Evolutionary conservation across 306 rosid genomes (phyloP), one percentile per base, ranked within the genome.

Genomic region (Castanospermum australe): DNA sequence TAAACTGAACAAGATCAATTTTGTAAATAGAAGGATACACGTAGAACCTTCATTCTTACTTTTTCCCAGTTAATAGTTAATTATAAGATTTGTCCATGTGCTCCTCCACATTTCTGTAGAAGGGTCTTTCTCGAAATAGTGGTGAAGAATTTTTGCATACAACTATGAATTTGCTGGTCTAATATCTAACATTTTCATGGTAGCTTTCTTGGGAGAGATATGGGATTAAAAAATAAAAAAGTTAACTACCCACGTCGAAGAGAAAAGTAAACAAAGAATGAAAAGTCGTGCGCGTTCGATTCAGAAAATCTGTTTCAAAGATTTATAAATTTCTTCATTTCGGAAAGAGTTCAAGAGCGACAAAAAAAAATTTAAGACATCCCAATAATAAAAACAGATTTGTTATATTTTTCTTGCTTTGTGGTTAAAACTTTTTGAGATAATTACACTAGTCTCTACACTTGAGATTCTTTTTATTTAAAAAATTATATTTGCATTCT

Each of bases 21-120:
- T 93, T 86, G 79, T 84, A 25, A 88, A 91, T 25, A 39, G 85
- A 67, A 91, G 87, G 81, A 78, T 93, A 77, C 97, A 56, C 45
- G 90, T 93, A 69, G 94, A 93, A 24, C 91, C 93, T 20, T 82
- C 99, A 18, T 88, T 93, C 84, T 90, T 91, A 56, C 91, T 93
- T 75, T 96, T 96, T 70, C 99, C 99, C 2, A 88, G 88, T 79
- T 92, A 59, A 78, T 67, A 5, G 4, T 15, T 76, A 0, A 45
- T 73, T 73, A 11, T 13, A 38, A 47, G 18, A 5, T 50, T 76
- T 22, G 63, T 77, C 3, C 15, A 69, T 52, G 62, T 69, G 61
- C 22, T 68, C 11, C 45, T 75, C 67, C 76, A 11, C 30, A 24
- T 51, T 57, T 50, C n/a, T n/a, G n/a, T n/a, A 60, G 69, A 25